These are phyloP conservation scores for Linnemannia schmuckeri DNA, from an alignment of 192 early-diverging fungal species.

Conservation along the genomic window DNA sequence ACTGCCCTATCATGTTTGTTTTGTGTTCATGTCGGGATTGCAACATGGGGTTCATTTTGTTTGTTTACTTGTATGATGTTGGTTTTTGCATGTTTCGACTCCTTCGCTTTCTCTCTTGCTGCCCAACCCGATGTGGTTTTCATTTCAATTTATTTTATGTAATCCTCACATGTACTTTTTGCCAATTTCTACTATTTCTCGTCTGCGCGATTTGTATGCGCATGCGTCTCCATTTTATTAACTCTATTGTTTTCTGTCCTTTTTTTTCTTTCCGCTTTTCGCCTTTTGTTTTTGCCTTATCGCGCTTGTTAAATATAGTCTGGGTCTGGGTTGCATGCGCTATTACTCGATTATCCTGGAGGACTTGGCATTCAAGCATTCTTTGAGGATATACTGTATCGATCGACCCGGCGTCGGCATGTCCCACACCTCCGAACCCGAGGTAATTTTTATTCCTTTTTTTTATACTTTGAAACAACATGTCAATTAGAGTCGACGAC, in stretches of 20 bases:
- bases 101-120: not conserved
- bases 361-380: conserved; percentile 57
- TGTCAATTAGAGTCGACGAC: not conserved
- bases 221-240: not conserved
- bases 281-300: not conserved
- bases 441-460: conserved; percentile 22
- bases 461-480: not conserved
- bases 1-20: not conserved
- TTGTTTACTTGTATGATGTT: not conserved
- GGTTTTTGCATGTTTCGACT: not conserved
- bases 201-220: not conserved
- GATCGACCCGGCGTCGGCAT: conserved; percentile 60
- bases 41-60: not conserved
- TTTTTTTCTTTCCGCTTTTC: not conserved
- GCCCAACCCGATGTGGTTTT: not conserved
- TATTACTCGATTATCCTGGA: conserved; percentile 60
- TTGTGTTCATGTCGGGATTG: not conserved
- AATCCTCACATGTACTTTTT: conserved; percentile 4
- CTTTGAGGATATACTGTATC: conserved; percentile 59
- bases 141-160: conserved; percentile 6
- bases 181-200: not conserved
- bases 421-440: conserved; percentile 50
- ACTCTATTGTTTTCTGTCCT: not conserved
- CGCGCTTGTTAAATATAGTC: not conserved
- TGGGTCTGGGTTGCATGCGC: conserved; percentile 58